Base-by-base conservation (phyloP, 2,329 filamentous ascomycete species). In the Ophiobolus disseminans region DNA sequence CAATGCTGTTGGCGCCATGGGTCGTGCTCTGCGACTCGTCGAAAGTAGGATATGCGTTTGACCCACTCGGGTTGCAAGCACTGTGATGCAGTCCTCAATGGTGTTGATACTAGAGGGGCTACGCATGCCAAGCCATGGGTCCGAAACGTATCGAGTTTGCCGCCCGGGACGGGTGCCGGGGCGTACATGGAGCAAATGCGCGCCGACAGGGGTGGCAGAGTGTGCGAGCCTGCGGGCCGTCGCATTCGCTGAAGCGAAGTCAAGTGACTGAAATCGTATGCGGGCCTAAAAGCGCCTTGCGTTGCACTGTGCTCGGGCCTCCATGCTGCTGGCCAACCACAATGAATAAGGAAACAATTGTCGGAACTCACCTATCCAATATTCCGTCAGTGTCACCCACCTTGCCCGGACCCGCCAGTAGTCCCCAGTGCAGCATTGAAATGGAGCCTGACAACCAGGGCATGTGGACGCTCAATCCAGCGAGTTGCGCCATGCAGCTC, bases 391-490 rank as follows among this genome's bases (percentile, higher is more conserved):
- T 84, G 65, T 83, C 82, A 69, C 89, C 91, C 57, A 96, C 74
- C 75, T 76, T 83, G 65, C 91, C 89, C 57, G 90, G 90, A 19
- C 91, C 90, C 65, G 80, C 79, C 66, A 93, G 75, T 65, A 86
- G 81, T 60, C 85, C 80, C 80, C 89, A 87, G 75, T 94, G 90
- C 60, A 88, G 72, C 73, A 96, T 82, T 48, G 89, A 88, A 51
- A 94, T 72, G 60, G 84, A 78, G 68, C 90, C 90, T 68, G 81
- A 82, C 47, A 96, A 82, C 93, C 93, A 97, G 56, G 93, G 93
- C 91, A 96, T 96, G 73, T 91, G 89, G 58, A 78, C 74, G 60
- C 87, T 81, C 68, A 96, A 75, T 78, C 91, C 86, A 60, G 91
- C 75, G 55, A 96, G 74, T 70, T 85, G 86, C 54, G 86, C 86